phyloP scores from a whole-genome alignment of 202 grass and related monocot genomes.

The Carex arenaria region DNA sequence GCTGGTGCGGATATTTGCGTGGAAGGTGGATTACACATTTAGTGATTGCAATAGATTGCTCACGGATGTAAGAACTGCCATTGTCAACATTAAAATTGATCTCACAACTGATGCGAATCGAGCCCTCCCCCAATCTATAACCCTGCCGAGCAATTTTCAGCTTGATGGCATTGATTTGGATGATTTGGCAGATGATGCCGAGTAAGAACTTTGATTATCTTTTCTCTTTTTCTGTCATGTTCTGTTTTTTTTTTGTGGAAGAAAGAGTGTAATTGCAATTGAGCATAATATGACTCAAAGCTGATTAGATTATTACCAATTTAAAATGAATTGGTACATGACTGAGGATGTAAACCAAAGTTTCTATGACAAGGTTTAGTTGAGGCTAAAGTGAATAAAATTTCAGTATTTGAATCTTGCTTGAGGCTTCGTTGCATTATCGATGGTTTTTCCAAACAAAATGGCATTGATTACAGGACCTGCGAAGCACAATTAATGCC shows the following conservation, averaged over 20 bases:
- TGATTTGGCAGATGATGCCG: constrained; percentile 39
- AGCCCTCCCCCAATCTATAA: constrained; percentile 56
- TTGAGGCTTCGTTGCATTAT: neutral
- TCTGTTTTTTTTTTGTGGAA: neutral
- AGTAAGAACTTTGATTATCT: constrained; percentile 41
- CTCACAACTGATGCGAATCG: constrained; percentile 47
- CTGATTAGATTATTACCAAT: neutral
- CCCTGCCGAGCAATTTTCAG: constrained; percentile 63
- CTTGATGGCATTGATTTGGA: constrained; percentile 68
- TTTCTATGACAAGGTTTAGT: neutral
- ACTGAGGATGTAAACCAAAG: neutral
- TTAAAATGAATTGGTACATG: neutral
- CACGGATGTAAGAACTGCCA: constrained; percentile 52
- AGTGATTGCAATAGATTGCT: constrained; percentile 72
- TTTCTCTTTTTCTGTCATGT: neutral
- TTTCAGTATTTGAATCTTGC: neutral
- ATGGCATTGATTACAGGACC: neutral
- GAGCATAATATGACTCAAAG: neutral
- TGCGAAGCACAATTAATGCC: neutral
- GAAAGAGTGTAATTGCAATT: neutral
- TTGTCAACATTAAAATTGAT: constrained; percentile 51
- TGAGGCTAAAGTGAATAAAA: neutral
- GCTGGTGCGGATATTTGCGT: constrained; percentile 86
- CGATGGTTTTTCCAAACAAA: neutral
- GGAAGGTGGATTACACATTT: constrained; percentile 87